A percentile compares a stretch with the other conserved stretches of the same genome.
Evolutionary conservation across 2,329 filamentous ascomycete genomes (phyloP).

Genomic region (Albifimbria verrucaria): DNA sequence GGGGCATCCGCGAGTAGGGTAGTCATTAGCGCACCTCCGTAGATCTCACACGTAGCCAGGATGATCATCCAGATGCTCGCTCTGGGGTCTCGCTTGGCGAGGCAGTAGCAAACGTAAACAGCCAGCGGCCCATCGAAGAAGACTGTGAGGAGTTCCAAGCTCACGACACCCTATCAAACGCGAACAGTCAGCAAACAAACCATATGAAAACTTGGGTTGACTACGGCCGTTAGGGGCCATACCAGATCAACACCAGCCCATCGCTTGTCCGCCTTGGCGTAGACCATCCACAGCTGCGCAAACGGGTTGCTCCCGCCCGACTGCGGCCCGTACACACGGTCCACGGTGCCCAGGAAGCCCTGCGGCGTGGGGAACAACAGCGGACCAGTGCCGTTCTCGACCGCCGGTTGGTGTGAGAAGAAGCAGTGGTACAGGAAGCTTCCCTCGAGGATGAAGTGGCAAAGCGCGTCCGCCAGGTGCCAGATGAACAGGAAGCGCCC

Average conservation of each 20-base stretch:
- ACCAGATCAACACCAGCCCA: slow-evolving; percentile 63
- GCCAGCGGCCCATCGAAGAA: slow-evolving; percentile 60
- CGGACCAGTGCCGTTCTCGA: slow-evolving; percentile 26
- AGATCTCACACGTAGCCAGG: slow-evolving; percentile 63
- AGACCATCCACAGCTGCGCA: slow-evolving; percentile 66
- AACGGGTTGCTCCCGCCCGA: slow-evolving; percentile 51
- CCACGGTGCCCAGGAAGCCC: slow-evolving; percentile 48
- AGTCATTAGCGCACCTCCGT: slow-evolving; percentile 49
- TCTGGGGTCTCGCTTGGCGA: slow-evolving; percentile 51
- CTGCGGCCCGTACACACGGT: slow-evolving; percentile 54
- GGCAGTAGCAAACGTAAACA: slow-evolving; percentile 56
- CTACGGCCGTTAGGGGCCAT: no score
- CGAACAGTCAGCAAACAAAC: slow-evolving; percentile 26
- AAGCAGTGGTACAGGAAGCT: slow-evolving; percentile 93
- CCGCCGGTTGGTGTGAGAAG: slow-evolving; percentile 51
- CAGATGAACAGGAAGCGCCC: slow-evolving; percentile 83
- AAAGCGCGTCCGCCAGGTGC: slow-evolving; percentile 90
- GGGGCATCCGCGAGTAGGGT: neutral
- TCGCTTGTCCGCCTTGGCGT: slow-evolving; percentile 59
- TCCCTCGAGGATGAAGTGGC: slow-evolving; percentile 88
- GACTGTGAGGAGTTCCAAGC: slow-evolving; percentile 64
- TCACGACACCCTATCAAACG: slow-evolving; percentile 51
- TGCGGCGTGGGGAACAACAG: slow-evolving; percentile 44
- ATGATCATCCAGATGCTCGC: slow-evolving; percentile 62
- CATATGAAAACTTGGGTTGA: slow-evolving; percentile 59